Base-by-base conservation (phyloP, 2,329 filamentous ascomycete species). In the Scortechinia acanthostroma region DNA sequence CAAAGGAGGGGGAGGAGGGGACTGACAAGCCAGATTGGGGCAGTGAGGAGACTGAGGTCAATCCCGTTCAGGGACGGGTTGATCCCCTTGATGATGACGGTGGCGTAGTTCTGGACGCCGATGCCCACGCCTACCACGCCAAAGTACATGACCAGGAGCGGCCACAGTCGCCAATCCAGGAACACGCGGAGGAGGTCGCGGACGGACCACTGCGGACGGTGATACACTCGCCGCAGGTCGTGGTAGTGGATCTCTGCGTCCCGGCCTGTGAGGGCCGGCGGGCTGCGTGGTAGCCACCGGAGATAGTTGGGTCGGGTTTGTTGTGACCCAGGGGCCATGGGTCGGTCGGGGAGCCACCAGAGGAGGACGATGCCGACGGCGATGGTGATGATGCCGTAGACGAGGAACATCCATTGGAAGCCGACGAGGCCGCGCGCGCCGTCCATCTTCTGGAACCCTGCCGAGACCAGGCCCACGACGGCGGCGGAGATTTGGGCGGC, bases 101-200 rank as follows among this genome's bases (percentile, higher is more conserved):
- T 91, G 22, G 86, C 88, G 58, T 95, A 95, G 42, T 87, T 79
- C 64, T 95, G 89, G 1, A 88, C 90, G 40, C 89, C 90, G 50
- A 95, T 95, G 5, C 90, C 90, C 2, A 95, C 90, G 19, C 90
- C 90, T 1, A 95, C 90, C 2, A 95, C 90, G 17, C 90, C 90
- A 65, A 95, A 95, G 65, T 95, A 95, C 90, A 95, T 95, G 45
- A 95, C 58, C 1, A 84, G 74, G 52, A 95, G 64, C 1, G 90
- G 90, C 86, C 88, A 95, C 16, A 95, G 71, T 2, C 89, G 79
- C 90, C 89, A 95, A 63, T 95, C 90, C 25, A 86, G 71, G 22
- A 95, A 66, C 1, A 94, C 86, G 20, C 70, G 66, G 20, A 70
- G 68, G 1, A 95, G 69, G 52, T 95, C 88, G 45, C 68, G 77